Evolutionary conservation across 768 basidiomycete species (phyloP).

Genomic region (Tulasnella sp.): DNA sequence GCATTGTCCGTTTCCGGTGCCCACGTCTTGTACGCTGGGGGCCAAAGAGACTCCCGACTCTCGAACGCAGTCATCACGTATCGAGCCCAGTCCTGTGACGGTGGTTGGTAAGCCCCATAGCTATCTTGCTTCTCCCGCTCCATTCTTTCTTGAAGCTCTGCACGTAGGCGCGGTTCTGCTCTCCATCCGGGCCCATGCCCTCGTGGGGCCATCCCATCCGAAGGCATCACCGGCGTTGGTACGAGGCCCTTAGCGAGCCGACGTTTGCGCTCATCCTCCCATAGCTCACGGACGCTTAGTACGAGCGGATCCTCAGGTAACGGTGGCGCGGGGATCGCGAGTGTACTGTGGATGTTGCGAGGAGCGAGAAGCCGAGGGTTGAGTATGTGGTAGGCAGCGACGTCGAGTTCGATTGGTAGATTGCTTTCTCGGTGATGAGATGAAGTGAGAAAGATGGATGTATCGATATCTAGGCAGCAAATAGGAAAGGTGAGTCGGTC

Average conservation of each 20-base stretch:
- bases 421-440: constrained; percentile 28
- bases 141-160: constrained; percentile 53
- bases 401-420: constrained; percentile 73
- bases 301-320: constrained; percentile 62
- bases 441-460: constrained; percentile 6
- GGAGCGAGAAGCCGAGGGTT: constrained; percentile 60
- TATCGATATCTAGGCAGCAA: constrained; percentile 8
- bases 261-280: constrained; percentile 88
- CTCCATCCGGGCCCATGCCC: constrained; percentile 53
- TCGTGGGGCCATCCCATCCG: constrained; percentile 49
- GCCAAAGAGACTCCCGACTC: constrained; percentile 82
- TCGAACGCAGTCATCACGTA: constrained; percentile 84
- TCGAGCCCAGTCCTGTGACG: constrained; percentile 44
- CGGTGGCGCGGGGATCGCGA: constrained; percentile 45
- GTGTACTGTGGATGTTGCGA: constrained; percentile 48
- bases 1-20: constrained; percentile 29
- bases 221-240: constrained; percentile 62
- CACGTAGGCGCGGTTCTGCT: constrained; percentile 47
- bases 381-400: constrained; percentile 67
- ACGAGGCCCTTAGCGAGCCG: constrained; percentile 53
- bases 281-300: constrained; percentile 80
- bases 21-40: constrained; percentile 47
- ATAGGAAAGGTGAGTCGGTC: constrained; percentile 18
- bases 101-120: constrained; percentile 15
- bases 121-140: constrained; percentile 32